These are phyloP conservation scores for Citrus hindsii DNA, from an alignment of 345 rosid genomes.

Conservation along the genomic window DNA sequence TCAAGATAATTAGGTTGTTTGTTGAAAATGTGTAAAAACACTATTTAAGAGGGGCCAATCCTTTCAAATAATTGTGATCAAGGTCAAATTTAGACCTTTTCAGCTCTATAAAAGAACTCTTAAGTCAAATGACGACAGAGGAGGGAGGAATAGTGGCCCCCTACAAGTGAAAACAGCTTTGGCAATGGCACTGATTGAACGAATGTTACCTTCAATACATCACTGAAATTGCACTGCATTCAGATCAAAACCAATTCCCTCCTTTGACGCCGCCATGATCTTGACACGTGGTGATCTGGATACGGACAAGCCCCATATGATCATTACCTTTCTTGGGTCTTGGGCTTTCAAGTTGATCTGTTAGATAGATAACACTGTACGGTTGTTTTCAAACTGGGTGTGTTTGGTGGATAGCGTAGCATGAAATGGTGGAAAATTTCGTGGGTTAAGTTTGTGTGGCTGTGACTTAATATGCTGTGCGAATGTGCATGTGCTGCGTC, in stretches of 20 bases:
- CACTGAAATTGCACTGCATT: not conserved
- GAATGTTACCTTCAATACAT: no score
- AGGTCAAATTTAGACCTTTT: no score
- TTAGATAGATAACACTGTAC: conserved; percentile 13
- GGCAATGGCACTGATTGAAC: no score
- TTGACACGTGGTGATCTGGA: conserved; percentile 1
- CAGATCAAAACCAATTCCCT: not conserved
- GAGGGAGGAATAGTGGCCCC: no score
- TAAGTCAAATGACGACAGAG: no score
- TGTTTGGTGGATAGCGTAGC: not conserved
- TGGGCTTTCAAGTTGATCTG: conserved; percentile 6
- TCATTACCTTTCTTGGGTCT: not conserved
- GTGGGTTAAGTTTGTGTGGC: not conserved
- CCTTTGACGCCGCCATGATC: not conserved
- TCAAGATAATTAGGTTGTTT: no score
- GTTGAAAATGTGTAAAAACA: no score
- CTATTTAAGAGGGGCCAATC: no score
- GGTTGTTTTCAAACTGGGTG: conserved; percentile 18
- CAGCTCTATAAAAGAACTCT: no score
- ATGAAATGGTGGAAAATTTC: not conserved
- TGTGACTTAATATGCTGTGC: not conserved
- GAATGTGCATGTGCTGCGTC: conserved; percentile 11
- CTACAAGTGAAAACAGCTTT: no score
- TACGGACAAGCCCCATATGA: not conserved
- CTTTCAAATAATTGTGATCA: no score